Evolutionary conservation across 2,329 filamentous ascomycete species (phyloP), one percentile per base, ranked within the genome.

Genomic region (Trichoderma sp.): DNA sequence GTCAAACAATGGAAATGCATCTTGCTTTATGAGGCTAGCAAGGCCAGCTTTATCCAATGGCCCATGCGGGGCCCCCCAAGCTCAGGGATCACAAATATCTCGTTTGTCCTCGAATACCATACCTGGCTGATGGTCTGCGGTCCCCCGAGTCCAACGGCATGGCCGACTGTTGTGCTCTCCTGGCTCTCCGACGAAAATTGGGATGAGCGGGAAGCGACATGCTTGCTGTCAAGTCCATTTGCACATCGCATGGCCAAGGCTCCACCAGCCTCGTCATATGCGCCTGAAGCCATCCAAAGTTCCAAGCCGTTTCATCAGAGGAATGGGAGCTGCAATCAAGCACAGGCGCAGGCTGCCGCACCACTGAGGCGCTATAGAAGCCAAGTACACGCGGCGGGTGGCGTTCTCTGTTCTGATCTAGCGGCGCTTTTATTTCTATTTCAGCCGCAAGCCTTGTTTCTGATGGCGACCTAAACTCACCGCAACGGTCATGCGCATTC

Each of bases 241-340:
- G 24, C 49, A 14, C 21, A 69, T 59, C 61, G 59, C 59, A 66
- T 55, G 68, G 68, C 43, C 43, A 26, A 59, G 49, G 43, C 61
- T 69, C 68, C 68, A 67, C 68, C 46, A 30, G 52, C 55, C 54
- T 66, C 68, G 63, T 69, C 63, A 69, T 69, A 67, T 30, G n/a
- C 21, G 34, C 63, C 43, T 34, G 64, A 58, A 64, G 65, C 56
- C 7, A 46, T 51, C 46, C 66, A 56, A 64, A 52, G 26, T 59
- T 66, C 67, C 21, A 43, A 52, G 16, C 18, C 24, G 18, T 65
- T 46, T 56, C 49, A 52, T 65, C 26, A 37, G 54, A 51, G 67
- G 39, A 51, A 64, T 43, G 32, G 64, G 54, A 58, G 7, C 26
- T 24, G 59, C 16, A 65, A 68, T 68, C 52, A 54, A 68, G 54